These are phyloP conservation scores for Metarhizium album DNA, from an alignment of 2,329 filamentous ascomycete species.

Conservation along the genomic window DNA sequence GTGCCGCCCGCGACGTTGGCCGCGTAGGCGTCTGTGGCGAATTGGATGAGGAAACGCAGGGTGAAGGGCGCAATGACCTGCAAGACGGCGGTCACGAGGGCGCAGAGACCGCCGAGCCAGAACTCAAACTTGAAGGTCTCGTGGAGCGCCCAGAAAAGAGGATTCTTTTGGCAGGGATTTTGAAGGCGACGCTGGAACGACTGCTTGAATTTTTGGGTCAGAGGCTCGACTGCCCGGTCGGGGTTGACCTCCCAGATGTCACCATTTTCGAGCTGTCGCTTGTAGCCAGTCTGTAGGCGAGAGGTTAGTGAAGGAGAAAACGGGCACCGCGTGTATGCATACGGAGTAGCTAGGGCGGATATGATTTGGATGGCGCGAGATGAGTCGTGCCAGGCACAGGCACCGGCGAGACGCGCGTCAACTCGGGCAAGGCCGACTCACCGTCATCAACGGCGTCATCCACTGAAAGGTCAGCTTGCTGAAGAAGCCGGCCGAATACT, in stretches of 20 bases:
- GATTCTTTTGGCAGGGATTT: conserved; percentile 58
- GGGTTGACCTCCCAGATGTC: conserved; percentile 90
- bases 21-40: conserved; percentile 67
- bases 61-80: conserved; percentile 80
- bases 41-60: conserved; percentile 76
- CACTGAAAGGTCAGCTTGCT: conserved; percentile 76
- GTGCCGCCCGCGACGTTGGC: conserved; percentile 41
- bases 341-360: no score
- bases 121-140: conserved; percentile 83
- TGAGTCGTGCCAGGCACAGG: no score
- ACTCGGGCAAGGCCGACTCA: no score
- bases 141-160: conserved; percentile 70
- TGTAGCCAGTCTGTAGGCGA: conserved; percentile 59
- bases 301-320: neutral
- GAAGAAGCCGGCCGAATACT: conserved; percentile 63
- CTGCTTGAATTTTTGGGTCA: conserved; percentile 54
- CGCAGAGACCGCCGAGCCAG: conserved; percentile 68
- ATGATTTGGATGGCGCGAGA: no score
- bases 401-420: no score
- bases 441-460: conserved; percentile 80
- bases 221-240: conserved; percentile 56
- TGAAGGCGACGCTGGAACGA: conserved; percentile 60
- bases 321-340: no score
- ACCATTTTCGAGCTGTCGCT: conserved; percentile 67
- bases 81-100: conserved; percentile 60